Conservation (phyloP, 1,284 basidiomycete species). For the Grifola frondosa region DNA sequence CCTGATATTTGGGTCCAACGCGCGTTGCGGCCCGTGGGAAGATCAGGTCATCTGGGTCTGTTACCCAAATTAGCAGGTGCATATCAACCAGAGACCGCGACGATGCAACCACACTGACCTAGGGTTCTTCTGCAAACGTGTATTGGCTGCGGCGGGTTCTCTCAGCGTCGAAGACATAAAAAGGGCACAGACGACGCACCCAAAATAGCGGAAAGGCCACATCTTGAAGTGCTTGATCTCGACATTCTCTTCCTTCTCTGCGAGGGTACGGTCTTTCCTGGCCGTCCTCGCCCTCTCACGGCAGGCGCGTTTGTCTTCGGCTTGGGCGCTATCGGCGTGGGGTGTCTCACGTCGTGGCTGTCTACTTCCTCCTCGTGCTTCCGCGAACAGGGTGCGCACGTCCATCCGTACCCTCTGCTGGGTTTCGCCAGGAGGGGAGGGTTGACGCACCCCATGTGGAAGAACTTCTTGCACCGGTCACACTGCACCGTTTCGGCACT, state of each 20-base stretch:
- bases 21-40: constrained; percentile 90
- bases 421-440: constrained; percentile 96
- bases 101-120: constrained; percentile 44
- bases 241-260: constrained; percentile 75
- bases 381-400: constrained; percentile 89
- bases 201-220: constrained; percentile 97
- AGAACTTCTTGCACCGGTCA: constrained; percentile 91
- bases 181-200: constrained; percentile 51
- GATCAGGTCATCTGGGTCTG: constrained; percentile 92
- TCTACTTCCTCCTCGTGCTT: constrained; percentile 89
- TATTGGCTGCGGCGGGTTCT: constrained; percentile 59
- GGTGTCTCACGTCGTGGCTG: constrained; percentile 57
- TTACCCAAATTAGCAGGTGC: constrained; percentile 23
- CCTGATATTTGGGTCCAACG: constrained; percentile 86
- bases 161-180: constrained; percentile 6
- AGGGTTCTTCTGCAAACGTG: constrained; percentile 91
- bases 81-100: constrained; percentile 3
- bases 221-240: constrained; percentile 83
- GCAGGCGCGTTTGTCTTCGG: constrained; percentile 71
- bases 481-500: constrained; percentile 91
- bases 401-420: constrained; percentile 97
- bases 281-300: constrained; percentile 64
- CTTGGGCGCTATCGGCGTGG: constrained; percentile 46
- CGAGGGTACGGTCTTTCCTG: constrained; percentile 68
- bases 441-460: constrained; percentile 93